Evolutionary conservation across 2,329 filamentous ascomycete genomes (phyloP), one percentile per base, ranked within the genome.

Genomic region (Hypoxylon sp.): DNA sequence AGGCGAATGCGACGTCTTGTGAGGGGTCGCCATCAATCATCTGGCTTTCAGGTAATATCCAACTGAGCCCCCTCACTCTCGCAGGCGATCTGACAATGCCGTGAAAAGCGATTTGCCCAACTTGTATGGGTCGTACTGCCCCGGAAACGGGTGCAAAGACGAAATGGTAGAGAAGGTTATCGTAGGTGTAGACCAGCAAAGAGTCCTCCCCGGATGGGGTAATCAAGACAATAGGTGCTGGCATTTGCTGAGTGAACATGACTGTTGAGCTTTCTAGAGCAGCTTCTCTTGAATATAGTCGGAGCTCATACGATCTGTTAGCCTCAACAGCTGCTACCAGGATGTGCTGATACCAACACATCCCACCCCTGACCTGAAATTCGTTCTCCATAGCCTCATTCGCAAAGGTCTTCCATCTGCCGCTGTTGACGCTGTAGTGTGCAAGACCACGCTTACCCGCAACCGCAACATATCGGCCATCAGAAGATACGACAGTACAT

Each of bases 291-390:
- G 95, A 97, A 80, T 95, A 98, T 14, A 99, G 85, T n/a, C 96
- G 92, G 54, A 99, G 82, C 83, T 97, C 92, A 75, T 94, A 94
- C 22, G 90, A 90, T 72, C 90, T 88, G 73, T 92, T 92, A 59
- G 89, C 90, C 80, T 99, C 96, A n/a, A 98, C 91, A 3, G 95
- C 94, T 42, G 94, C 94, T 62, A 98, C 93, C 17, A 99, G 85
- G 33, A 98, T 92, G 80, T 99, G 95, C 73, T 97, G 94, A 78
- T 97, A 94, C 96, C 96, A 99, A 78, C 95, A 98, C 94, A 99
- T 97, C 5, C 96, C 96, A 53, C 96, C 96, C 70, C 94, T 87
- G 13, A 99, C 93, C 24, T 94, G 90, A 77, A 99, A 99, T 70
- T 94, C 93, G 74, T 94, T 94, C 80, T 98, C 96, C 76, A 91